Evolutionary conservation across 305 asterid genomes (phyloP).

Genomic region (Rubia tinctorum): DNA sequence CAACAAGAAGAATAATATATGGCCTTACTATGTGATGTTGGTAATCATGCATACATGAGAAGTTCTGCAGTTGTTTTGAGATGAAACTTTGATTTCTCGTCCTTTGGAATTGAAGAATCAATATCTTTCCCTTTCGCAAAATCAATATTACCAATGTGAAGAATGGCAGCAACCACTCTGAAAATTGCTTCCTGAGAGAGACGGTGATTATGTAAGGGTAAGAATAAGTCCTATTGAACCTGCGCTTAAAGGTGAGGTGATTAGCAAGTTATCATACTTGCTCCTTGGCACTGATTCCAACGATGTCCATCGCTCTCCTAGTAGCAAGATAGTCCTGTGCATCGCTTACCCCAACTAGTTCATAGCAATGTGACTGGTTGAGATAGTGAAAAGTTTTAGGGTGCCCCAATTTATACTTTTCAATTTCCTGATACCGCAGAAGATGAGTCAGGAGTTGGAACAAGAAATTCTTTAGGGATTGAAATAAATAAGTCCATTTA

Average conservation of each 20-base stretch:
- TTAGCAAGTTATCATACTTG: conserved; percentile 49
- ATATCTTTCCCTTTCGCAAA: conserved; percentile 87
- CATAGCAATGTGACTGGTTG: conserved; percentile 92
- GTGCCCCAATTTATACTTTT: conserved; percentile 70
- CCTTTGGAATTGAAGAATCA: conserved; percentile 89
- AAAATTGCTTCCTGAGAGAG: conserved; percentile 86
- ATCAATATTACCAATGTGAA: conserved; percentile 90
- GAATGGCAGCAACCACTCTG: conserved; percentile 94
- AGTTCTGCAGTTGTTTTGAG: conserved; percentile 86
- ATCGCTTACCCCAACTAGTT: conserved; percentile 80
- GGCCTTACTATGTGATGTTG: conserved; percentile 26
- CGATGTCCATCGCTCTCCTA: conserved; percentile 96
- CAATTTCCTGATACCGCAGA: conserved; percentile 65
- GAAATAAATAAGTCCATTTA: conserved; percentile 6
- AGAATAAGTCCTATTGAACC: neutral
- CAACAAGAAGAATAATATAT: conserved; percentile 29
- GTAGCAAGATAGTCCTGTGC: conserved; percentile 94
- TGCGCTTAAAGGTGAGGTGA: neutral
- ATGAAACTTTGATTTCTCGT: conserved; percentile 80
- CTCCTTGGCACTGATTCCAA: conserved; percentile 84
- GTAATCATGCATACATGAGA: conserved; percentile 60
- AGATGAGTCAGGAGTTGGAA: conserved; percentile 18
- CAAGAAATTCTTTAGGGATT: conserved; percentile 10
- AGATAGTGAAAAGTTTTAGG: conserved; percentile 93
- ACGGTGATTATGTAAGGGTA: neutral